Conservation (phyloP, 148 eudicot species). For the Rhododendron simsii region DNA sequence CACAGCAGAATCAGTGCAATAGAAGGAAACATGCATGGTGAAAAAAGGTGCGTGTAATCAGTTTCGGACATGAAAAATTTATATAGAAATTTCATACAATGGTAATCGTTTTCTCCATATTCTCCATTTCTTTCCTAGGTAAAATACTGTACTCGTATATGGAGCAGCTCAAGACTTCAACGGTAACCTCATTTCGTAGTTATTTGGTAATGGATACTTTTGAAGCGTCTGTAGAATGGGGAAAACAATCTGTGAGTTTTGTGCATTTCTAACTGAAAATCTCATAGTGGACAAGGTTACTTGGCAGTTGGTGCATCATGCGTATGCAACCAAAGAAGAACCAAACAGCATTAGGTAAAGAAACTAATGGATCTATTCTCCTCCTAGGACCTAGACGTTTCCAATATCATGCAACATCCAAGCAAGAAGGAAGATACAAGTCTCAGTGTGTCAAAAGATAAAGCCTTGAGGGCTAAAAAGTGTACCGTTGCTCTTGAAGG, state of each 20-base stretch:
- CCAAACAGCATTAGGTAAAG: background rate
- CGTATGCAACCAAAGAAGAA: background rate
- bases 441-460: background rate
- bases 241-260: background rate
- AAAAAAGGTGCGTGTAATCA: background rate
- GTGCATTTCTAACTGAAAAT: background rate
- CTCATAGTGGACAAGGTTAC: background rate
- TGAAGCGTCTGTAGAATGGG: background rate
- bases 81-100: background rate
- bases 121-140: background rate
- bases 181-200: background rate
- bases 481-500: constrained; percentile 72
- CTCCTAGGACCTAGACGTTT: background rate
- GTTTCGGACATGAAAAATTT: background rate
- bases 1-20: background rate
- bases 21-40: background rate
- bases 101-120: background rate
- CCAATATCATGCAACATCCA: background rate
- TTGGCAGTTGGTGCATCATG: background rate
- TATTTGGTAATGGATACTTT: background rate
- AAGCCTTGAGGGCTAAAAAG: background rate
- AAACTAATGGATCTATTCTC: background rate
- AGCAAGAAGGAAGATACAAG: background rate
- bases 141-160: background rate
- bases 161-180: background rate